Percentiles rank a stretch among this genome's conserved stretches.
phyloP scores from a whole-genome alignment of 176 grass and related monocot genomes.

The Thalia dealbata region DNA sequence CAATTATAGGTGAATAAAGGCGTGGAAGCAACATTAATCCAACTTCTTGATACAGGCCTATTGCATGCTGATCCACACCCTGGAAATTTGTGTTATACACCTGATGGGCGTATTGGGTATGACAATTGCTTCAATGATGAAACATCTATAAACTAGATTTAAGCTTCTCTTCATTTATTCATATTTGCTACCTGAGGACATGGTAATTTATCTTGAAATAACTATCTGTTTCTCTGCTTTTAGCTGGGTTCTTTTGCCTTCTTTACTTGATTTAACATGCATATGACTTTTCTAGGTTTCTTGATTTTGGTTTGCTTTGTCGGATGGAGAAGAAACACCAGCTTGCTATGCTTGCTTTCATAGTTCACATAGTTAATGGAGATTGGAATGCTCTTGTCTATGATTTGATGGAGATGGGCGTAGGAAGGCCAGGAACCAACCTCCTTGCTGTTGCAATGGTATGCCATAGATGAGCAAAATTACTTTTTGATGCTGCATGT shows the following conservation, averaged over 20 bases:
- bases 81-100: conserved; percentile 79
- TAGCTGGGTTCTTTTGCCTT: neutral
- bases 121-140: conserved; percentile 19
- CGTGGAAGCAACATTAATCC: conserved; percentile 63
- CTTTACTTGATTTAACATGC: conserved; percentile 10
- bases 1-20: conserved; percentile 81
- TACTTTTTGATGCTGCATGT: neutral
- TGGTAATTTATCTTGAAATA: neutral
- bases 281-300: conserved; percentile 50
- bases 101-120: conserved; percentile 80
- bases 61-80: conserved; percentile 95
- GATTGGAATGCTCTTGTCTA: conserved; percentile 85
- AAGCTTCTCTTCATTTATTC: neutral
- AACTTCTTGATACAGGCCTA: conserved; percentile 94
- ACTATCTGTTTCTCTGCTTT: neutral
- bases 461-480: conserved; percentile 4
- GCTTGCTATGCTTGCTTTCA: conserved; percentile 76
- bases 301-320: conserved; percentile 97
- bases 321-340: conserved; percentile 93
- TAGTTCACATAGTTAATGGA: conserved; percentile 82
- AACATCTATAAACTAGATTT: neutral
- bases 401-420: conserved; percentile 83
- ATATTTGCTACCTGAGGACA: neutral
- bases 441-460: conserved; percentile 80
- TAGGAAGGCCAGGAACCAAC: conserved; percentile 71